Conservation (phyloP, 2,329 filamentous ascomycete species). For the Stachybotrys elegans region DNA sequence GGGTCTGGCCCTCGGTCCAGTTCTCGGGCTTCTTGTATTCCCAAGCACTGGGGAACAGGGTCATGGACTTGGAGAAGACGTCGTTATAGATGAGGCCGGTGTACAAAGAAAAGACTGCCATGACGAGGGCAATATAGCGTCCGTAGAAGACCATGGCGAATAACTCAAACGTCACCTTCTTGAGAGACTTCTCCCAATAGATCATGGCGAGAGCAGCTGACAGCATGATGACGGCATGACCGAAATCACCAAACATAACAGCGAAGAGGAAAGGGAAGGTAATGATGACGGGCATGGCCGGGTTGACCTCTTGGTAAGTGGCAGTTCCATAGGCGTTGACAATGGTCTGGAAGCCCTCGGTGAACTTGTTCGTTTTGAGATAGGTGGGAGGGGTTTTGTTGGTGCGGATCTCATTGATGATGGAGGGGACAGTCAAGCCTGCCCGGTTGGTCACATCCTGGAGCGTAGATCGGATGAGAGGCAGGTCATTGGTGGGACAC, state of each 20-base stretch:
- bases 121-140: constrained; percentile 96
- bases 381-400: constrained; percentile 98
- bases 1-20: constrained; percentile 59
- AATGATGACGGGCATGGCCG: constrained; percentile 88
- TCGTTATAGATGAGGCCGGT: constrained; percentile 98
- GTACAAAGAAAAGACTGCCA: constrained; percentile 95
- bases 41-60: constrained; percentile 87
- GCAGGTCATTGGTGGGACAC: constrained; percentile 88
- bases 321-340: constrained; percentile 97
- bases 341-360: constrained; percentile 96
- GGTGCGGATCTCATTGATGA: constrained; percentile 95
- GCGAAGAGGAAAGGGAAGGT: constrained; percentile 99
- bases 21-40: constrained; percentile 64
- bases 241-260: constrained; percentile 99
- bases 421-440: constrained; percentile 93
- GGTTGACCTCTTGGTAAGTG: constrained; percentile 96
- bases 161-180: constrained; percentile 88
- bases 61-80: constrained; percentile 89
- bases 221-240: constrained; percentile 88
- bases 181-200: constrained; percentile 87
- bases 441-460: constrained; percentile 96
- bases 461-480: constrained; percentile 84
- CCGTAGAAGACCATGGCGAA: constrained; percentile 99
- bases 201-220: constrained; percentile 85
- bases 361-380: constrained; percentile 98